phyloP scores from a whole-genome alignment of 2,329 filamentous ascomycete genomes.

The Dactylellina cionopaga region DNA sequence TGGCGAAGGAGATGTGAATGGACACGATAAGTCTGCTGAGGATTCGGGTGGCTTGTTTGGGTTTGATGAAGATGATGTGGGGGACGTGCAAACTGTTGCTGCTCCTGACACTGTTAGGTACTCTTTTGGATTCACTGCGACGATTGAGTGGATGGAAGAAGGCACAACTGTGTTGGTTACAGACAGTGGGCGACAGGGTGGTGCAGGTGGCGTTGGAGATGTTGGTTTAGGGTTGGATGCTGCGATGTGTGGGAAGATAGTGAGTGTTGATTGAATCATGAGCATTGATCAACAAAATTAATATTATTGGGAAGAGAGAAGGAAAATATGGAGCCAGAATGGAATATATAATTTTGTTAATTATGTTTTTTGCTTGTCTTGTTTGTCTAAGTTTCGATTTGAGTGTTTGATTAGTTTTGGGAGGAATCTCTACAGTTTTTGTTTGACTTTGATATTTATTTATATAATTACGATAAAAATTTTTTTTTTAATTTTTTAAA shows the following conservation, averaged over 20 bases:
- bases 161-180: slow-evolving; percentile 56
- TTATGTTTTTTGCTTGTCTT: no score
- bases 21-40: slow-evolving; percentile 58
- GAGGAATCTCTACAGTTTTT: not conserved
- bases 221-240: slow-evolving; percentile 50
- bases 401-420: not conserved
- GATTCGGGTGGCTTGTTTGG: slow-evolving; percentile 69
- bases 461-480: no score
- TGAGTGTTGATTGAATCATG: slow-evolving; percentile 35
- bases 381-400: no score
- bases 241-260: slow-evolving; percentile 50
- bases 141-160: slow-evolving; percentile 56
- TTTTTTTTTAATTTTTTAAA: slow-evolving; percentile 1
- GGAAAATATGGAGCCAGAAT: not conserved
- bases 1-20: slow-evolving; percentile 55
- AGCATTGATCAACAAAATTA: not conserved
- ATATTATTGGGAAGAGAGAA: not conserved
- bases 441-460: not conserved
- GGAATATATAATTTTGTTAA: not conserved
- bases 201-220: slow-evolving; percentile 50
- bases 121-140: slow-evolving; percentile 45
- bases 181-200: slow-evolving; percentile 52
- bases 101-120: slow-evolving; percentile 34
- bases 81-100: slow-evolving; percentile 50
- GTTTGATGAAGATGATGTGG: slow-evolving; percentile 66